phyloP scores from a whole-genome alignment of 768 basidiomycete genomes.

The Rhodotorula toruloides region DNA sequence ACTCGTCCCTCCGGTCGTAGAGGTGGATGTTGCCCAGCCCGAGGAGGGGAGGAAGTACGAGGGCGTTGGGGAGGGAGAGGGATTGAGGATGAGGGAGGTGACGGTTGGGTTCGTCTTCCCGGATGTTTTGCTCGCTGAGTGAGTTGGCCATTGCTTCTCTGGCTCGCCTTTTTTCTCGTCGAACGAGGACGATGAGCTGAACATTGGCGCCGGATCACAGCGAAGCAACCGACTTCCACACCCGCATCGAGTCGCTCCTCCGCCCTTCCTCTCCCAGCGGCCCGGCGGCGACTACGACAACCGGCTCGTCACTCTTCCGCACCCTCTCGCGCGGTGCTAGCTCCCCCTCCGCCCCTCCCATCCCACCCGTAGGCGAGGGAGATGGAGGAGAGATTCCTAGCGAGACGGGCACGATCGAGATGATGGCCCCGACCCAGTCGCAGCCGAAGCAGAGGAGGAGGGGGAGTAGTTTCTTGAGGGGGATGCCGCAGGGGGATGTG shows the following conservation, averaged over 20 bases:
- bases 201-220: background rate
- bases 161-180: too few relatives aligned
- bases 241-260: background rate
- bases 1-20: constrained; percentile 10
- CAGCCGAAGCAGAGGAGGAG: background rate
- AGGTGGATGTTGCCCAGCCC: constrained; percentile 10
- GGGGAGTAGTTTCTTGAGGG: background rate
- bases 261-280: background rate
- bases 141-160: background rate
- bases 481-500: constrained; percentile 4
- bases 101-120: constrained; percentile 18
- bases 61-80: background rate
- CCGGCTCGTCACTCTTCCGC: background rate
- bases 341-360: background rate
- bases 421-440: too few relatives aligned
- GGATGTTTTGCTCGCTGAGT: constrained; percentile 20
- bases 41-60: background rate
- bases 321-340: constrained; percentile 4
- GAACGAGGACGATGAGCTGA: too few relatives aligned
- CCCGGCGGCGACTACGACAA: background rate
- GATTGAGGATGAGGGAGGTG: constrained; percentile 2
- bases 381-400: too few relatives aligned
- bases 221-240: constrained; percentile 12
- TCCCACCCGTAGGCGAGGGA: too few relatives aligned
- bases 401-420: too few relatives aligned